A percentile compares a stretch with the other conserved stretches of the same genome.
Evolutionary conservation across 306 rosid species (phyloP).

Genomic region (Prunus salicina): DNA sequence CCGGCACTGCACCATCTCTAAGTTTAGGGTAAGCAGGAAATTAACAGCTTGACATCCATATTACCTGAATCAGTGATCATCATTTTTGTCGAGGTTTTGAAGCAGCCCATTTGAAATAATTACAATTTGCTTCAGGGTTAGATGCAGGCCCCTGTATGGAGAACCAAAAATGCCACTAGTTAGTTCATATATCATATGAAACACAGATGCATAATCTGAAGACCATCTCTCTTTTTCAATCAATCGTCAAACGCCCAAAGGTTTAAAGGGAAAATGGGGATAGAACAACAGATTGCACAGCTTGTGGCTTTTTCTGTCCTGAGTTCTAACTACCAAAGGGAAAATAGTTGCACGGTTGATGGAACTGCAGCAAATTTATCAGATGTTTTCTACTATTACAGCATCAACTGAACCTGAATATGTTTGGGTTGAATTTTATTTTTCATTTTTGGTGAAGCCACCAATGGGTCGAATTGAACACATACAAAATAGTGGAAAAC

Average conservation of each 20-base stretch:
- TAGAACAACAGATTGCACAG: neutral
- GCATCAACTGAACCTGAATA: neutral
- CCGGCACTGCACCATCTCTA: neutral
- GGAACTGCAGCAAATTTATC: neutral
- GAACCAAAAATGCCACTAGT: conserved; percentile 12
- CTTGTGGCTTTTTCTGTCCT: neutral
- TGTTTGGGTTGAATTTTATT: no score
- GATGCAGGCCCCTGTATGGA: conserved; percentile 78
- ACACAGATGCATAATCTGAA: neutral
- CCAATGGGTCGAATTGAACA: neutral
- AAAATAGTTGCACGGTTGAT: neutral
- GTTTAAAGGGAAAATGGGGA: neutral
- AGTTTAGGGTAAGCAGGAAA: neutral
- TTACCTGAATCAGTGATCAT: neutral
- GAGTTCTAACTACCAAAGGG: neutral
- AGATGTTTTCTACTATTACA: neutral
- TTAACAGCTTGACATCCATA: neutral
- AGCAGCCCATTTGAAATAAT: conserved; percentile 84
- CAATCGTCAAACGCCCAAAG: neutral
- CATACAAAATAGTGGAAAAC: neutral
- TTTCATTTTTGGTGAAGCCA: no score
- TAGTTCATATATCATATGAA: neutral
- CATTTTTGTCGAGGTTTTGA: conserved; percentile 66
- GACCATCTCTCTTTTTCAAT: neutral
- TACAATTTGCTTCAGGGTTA: conserved; percentile 89